Evolutionary conservation across 139 green algal genomes (phyloP).

Genomic region (Picochlorum sp.): DNA sequence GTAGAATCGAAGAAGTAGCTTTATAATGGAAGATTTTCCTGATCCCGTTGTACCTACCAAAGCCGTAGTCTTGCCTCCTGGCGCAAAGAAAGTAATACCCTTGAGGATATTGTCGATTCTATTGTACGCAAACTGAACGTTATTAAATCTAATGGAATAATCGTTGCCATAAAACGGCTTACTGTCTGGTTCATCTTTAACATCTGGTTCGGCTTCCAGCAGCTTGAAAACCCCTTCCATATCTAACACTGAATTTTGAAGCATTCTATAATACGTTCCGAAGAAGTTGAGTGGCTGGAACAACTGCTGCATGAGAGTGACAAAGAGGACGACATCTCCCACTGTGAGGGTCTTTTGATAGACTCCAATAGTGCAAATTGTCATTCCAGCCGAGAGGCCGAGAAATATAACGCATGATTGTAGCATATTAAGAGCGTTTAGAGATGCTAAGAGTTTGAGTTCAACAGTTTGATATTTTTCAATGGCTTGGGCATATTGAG

Average conservation of each 20-base stretch:
- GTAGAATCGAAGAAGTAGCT: conserved; percentile 71
- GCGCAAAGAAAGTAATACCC: neutral
- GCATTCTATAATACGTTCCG: conserved; percentile 42
- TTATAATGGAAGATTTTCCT: conserved; percentile 81
- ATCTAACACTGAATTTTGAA: conserved; percentile 63
- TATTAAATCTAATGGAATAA: conserved; percentile 32
- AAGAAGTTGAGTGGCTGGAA: conserved; percentile 81
- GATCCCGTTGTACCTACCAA: conserved; percentile 68
- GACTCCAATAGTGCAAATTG: conserved; percentile 25
- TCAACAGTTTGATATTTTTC: conserved; percentile 55
- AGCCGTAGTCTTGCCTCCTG: conserved; percentile 49
- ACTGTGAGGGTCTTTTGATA: conserved; percentile 51
- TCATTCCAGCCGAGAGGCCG: conserved; percentile 26
- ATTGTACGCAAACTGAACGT: conserved; percentile 45
- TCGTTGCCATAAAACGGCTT: neutral
- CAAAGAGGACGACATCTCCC: conserved; percentile 73
- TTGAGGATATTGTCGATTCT: neutral
- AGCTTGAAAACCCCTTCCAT: conserved; percentile 71
- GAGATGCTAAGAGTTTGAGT: conserved; percentile 34
- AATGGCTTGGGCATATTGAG: conserved; percentile 50
- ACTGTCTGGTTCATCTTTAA: conserved; percentile 40
- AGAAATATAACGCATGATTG: conserved; percentile 72
- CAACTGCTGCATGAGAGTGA: conserved; percentile 76
- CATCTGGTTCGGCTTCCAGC: conserved; percentile 21
- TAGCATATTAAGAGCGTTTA: conserved; percentile 72